phyloP scores from a whole-genome alignment of 2,329 filamentous ascomycete species.

The Coniochaeta hoffmannii region DNA sequence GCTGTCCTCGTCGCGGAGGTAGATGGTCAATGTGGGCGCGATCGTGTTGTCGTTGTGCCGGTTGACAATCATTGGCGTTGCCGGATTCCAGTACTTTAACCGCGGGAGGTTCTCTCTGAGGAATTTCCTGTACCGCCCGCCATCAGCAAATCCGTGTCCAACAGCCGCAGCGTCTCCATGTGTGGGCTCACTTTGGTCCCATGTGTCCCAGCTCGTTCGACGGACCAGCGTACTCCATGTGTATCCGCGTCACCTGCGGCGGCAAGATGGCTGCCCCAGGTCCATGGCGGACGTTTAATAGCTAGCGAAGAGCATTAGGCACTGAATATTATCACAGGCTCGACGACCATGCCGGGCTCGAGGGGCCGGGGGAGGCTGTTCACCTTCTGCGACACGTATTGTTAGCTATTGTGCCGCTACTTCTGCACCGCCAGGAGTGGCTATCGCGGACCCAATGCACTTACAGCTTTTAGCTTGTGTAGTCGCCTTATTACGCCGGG shows the following conservation, averaged over 20 bases:
- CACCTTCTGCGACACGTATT: constrained; percentile 33
- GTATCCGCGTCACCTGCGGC: constrained; percentile 64
- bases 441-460: constrained; percentile 22
- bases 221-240: constrained; percentile 68
- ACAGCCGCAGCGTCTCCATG: constrained; percentile 18
- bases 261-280: constrained; percentile 79
- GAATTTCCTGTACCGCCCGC: constrained; percentile 62
- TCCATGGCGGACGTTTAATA: constrained; percentile 69
- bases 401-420: constrained; percentile 10
- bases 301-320: constrained; percentile 32
- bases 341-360: constrained; percentile 11
- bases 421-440: neutral
- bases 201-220: constrained; percentile 53
- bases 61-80: constrained; percentile 74
- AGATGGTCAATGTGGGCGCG: constrained; percentile 57
- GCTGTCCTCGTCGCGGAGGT: constrained; percentile 39
- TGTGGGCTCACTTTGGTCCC: constrained; percentile 56
- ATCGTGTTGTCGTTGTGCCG: constrained; percentile 51
- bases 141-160: constrained; percentile 11
- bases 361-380: constrained; percentile 5
- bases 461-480: constrained; percentile 65
- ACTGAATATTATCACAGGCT: neutral
- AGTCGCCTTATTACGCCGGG: constrained; percentile 55
- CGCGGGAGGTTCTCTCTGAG: constrained; percentile 76
- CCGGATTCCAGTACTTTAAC: constrained; percentile 91